phyloP scores from a whole-genome alignment of 768 basidiomycete species.

The Suillus paluster region DNA sequence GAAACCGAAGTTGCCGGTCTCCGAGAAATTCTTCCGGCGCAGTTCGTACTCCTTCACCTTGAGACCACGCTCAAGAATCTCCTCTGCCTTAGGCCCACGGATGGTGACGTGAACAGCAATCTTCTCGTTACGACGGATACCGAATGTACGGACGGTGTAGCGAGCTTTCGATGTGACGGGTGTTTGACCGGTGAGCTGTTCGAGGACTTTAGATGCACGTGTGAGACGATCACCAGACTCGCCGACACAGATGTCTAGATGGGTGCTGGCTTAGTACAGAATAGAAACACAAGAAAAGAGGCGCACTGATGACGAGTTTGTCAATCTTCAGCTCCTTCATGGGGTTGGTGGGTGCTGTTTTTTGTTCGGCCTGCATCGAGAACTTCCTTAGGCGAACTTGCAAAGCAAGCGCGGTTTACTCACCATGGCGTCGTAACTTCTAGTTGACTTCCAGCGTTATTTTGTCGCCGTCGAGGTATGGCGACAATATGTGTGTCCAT shows the following conservation, averaged over 20 bases:
- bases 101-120: slow-evolving; percentile 99
- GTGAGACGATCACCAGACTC: slow-evolving; percentile 99
- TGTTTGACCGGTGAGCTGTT: slow-evolving; percentile 99
- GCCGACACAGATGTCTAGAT: slow-evolving; percentile 96
- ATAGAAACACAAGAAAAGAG: slow-evolving; percentile 15
- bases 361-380: slow-evolving; percentile 74
- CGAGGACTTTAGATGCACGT: slow-evolving; percentile 98
- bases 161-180: slow-evolving; percentile 99
- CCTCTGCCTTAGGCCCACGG: slow-evolving; percentile 99
- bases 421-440: slow-evolving; percentile 26
- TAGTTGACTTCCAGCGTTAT: slow-evolving; percentile 31
- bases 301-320: slow-evolving; percentile 96
- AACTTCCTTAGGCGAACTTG: slow-evolving; percentile 1
- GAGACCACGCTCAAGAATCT: slow-evolving; percentile 97
- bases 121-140: slow-evolving; percentile 99
- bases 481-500: slow-evolving; percentile 1
- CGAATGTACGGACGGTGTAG: slow-evolving; percentile 98
- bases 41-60: slow-evolving; percentile 99
- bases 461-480: slow-evolving; percentile 31
- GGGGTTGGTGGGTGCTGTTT: slow-evolving; percentile 86
- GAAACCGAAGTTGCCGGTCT: slow-evolving; percentile 99
- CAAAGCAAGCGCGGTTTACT: slow-evolving; percentile 10
- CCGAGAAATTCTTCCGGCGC: slow-evolving; percentile 95
- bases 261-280: slow-evolving; percentile 7
- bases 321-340: slow-evolving; percentile 97